These are phyloP conservation scores for Sclerotinia borealis DNA, from an alignment of 2,329 filamentous ascomycete species.

Conservation along the genomic window DNA sequence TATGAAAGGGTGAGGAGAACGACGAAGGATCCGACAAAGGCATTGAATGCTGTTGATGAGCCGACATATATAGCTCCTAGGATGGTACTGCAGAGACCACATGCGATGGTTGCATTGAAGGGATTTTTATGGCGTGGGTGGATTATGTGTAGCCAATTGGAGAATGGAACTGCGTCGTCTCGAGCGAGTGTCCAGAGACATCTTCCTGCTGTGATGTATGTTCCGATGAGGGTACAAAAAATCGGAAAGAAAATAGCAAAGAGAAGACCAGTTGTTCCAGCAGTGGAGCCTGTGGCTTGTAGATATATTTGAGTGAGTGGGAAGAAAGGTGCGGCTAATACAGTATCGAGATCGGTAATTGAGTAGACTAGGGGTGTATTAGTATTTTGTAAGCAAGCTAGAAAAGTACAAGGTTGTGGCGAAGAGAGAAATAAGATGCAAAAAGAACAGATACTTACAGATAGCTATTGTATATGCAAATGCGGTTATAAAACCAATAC, in stretches of 20 bases:
- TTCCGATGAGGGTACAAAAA: slow-evolving; percentile 46
- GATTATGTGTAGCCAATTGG: slow-evolving; percentile 42
- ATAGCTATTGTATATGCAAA: slow-evolving; percentile 47
- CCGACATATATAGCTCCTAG: slow-evolving; percentile 61
- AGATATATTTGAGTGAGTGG: slow-evolving; percentile 62
- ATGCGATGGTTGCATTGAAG: slow-evolving; percentile 49
- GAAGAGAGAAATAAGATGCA: background rate
- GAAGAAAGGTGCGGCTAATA: slow-evolving; percentile 47
- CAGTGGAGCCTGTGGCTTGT: slow-evolving; percentile 48
- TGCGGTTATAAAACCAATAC: slow-evolving; percentile 45
- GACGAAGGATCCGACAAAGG: slow-evolving; percentile 56
- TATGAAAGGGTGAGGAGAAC: slow-evolving; percentile 52
- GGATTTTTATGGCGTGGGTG: slow-evolving; percentile 42
- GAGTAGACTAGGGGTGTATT: slow-evolving; percentile 42
- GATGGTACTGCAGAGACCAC: slow-evolving; percentile 45
- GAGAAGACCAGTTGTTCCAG: slow-evolving; percentile 46
- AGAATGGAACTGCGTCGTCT: slow-evolving; percentile 51
- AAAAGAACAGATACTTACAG: background rate
- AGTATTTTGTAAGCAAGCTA: background rate
- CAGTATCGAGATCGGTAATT: slow-evolving; percentile 48
- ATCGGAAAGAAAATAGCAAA: slow-evolving; percentile 49
- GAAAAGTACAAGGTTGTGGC: no score
- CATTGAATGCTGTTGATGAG: slow-evolving; percentile 60
- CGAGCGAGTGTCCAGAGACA: slow-evolving; percentile 57
- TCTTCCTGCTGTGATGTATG: slow-evolving; percentile 55